A percentile compares a stretch with the other conserved stretches of the same genome.
These are phyloP conservation scores for Yueomyces sinensis DNA, from an alignment of 805 yeast species.

Conservation along the genomic window DNA sequence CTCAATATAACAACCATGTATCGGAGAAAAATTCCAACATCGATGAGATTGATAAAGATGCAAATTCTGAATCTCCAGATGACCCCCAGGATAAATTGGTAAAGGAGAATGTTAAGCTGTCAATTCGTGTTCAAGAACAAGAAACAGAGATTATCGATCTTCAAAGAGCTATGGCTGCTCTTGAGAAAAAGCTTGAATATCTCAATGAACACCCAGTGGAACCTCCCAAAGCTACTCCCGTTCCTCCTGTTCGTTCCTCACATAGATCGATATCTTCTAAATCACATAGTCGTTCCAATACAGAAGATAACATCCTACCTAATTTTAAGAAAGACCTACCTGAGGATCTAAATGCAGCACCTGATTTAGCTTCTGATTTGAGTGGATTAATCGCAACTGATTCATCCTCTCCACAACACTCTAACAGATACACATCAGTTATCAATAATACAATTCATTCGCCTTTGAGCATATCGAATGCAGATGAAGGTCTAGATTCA, in stretches of 20 bases:
- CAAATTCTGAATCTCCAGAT: constrained; percentile 6
- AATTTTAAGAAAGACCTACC: too few relatives aligned
- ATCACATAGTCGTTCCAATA: background rate
- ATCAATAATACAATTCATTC: constrained; percentile 23
- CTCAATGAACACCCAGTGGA: background rate
- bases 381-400: too few relatives aligned
- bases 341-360: background rate
- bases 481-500: background rate
- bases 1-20: constrained; percentile 19
- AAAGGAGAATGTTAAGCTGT: constrained; percentile 20
- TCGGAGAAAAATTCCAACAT: constrained; percentile 17
- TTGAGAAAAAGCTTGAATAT: constrained; percentile 4
- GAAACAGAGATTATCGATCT: constrained; percentile 15
- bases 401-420: constrained; percentile 11
- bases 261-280: background rate
- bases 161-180: constrained; percentile 5
- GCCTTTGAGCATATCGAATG: constrained; percentile 12
- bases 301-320: too few relatives aligned
- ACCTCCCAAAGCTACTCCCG: background rate
- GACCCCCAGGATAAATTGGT: constrained; percentile 19
- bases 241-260: background rate
- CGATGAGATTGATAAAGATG: constrained; percentile 16
- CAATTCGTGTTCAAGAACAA: constrained; percentile 14
- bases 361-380: too few relatives aligned
- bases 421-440: constrained; percentile 20